Conservation (phyloP, 2,329 filamentous ascomycete species). For the Coniella lustricola region DNA sequence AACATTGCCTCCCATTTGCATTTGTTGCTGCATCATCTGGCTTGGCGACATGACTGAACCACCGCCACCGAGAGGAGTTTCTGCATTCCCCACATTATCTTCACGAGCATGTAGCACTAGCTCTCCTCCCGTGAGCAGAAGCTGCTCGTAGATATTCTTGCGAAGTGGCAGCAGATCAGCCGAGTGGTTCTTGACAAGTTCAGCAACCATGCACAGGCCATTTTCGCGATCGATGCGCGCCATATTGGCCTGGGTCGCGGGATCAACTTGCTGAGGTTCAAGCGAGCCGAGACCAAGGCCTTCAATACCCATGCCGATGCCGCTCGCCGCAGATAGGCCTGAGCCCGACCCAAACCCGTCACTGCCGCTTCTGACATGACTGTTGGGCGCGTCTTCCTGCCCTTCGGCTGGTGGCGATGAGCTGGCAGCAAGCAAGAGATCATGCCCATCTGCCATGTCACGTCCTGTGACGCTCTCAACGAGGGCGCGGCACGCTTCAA, state of each 20-base stretch:
- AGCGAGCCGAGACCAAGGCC: constrained; percentile 29
- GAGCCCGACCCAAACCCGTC: neutral
- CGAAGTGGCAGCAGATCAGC: constrained; percentile 33
- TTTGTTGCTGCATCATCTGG: constrained; percentile 2
- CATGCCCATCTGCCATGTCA: constrained; percentile 22
- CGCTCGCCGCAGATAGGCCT: neutral
- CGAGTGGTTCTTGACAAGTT: constrained; percentile 41
- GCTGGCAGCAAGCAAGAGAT: constrained; percentile 10
- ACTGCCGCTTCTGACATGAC: neutral
- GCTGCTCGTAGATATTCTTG: constrained; percentile 35
- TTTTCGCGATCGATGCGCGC: constrained; percentile 53
- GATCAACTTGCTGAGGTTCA: constrained; percentile 41
- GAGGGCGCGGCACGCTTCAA: constrained; percentile 37
- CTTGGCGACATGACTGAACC: neutral
- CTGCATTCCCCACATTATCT: neutral
- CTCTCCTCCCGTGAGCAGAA: constrained; percentile 44
- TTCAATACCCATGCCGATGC: constrained; percentile 20
- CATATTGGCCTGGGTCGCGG: constrained; percentile 37
- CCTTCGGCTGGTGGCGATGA: neutral
- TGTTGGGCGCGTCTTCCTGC: constrained; percentile 2
- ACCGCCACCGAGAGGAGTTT: neutral
- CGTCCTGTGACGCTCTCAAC: constrained; percentile 43
- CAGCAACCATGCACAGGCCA: constrained; percentile 49
- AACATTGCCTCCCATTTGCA: neutral
- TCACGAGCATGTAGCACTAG: constrained; percentile 28